Evolutionary conservation across 768 basidiomycete genomes (phyloP), one percentile per base, ranked within the genome.

Genomic region (Mycena venus): DNA sequence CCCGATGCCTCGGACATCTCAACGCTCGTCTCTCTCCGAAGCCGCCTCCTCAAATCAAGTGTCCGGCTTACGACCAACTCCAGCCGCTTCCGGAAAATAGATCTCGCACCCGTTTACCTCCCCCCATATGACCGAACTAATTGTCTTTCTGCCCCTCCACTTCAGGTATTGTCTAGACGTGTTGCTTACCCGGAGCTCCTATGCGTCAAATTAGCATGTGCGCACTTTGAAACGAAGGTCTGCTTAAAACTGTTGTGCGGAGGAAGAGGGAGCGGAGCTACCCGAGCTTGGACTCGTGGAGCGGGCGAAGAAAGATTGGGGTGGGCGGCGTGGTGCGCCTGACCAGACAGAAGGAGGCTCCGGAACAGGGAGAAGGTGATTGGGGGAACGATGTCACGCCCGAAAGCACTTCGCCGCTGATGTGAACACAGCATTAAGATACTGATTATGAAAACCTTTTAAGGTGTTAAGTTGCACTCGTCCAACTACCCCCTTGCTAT

Each of bases 131-230:
- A 23, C n/a, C 47, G 8, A 49, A 25, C 47, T 49, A 2, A 47
- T 6, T 21, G 61, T 56, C 62, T 42, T n/a, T 32, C 19, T n/a
- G 51, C 23, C 27, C 17, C 55, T n/a, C 44, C 25, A 32, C 27
- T 56, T 44, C 36, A 95, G n/a, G 93, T 95, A 95, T 75, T 94
- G 93, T 78, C 83, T 90, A 38, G 90, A 93, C 72, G 87, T 96
- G 36, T 88, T 96, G 15, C 86, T 95, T n/a, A n/a, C 6, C 93
- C 91, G 3, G 94, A 95, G 80, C 88, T 92, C 3, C 85, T 94
- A 47, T 84, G 91, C 49, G n/a, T n/a, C 95, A 96, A 78, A 85
- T 96, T 11, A 84, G 94, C 21, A 82, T 95, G 17, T 95, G 93
- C 90, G 93, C 12, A 84, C 84, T 17, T 93, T 92, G 1, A 81